These are phyloP conservation scores for Salvia rosmarinus DNA, from an alignment of 257 asterid species.

Conservation along the genomic window DNA sequence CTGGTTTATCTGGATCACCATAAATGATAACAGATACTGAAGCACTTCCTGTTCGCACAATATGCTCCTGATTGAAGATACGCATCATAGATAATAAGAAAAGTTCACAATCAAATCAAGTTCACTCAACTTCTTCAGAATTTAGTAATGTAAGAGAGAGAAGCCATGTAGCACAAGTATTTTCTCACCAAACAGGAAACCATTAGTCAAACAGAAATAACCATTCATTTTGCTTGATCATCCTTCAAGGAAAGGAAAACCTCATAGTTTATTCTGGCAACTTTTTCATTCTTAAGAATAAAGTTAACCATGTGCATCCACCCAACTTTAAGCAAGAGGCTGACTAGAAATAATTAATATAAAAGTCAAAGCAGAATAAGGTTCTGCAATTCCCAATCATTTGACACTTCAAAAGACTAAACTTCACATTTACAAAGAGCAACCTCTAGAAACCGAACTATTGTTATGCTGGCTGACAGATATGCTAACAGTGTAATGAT, in stretches of 20 bases:
- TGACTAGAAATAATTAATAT: slow-evolving; percentile 24
- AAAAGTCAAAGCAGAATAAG: slow-evolving; percentile 35
- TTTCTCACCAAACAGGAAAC: slow-evolving; percentile 27
- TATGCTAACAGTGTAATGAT: slow-evolving; percentile 31
- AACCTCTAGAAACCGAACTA: slow-evolving; percentile 21
- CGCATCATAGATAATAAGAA: slow-evolving; percentile 30
- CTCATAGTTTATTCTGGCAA: slow-evolving; percentile 31
- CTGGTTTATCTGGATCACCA: slow-evolving; percentile 93
- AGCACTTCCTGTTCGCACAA: slow-evolving; percentile 68
- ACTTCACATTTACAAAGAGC: slow-evolving; percentile 39
- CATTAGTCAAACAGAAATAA: slow-evolving; percentile 28
- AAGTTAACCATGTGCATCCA: slow-evolving; percentile 37
- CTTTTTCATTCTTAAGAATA: slow-evolving; percentile 39
- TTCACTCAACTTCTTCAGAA: slow-evolving; percentile 17
- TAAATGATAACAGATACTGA: slow-evolving; percentile 85
- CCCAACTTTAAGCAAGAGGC: slow-evolving; percentile 40
- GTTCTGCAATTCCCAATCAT: slow-evolving; percentile 41
- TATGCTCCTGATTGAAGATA: slow-evolving; percentile 72
- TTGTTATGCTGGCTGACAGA: slow-evolving; percentile 34
- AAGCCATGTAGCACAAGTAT: slow-evolving; percentile 29
- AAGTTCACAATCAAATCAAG: slow-evolving; percentile 25
- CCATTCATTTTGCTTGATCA: slow-evolving; percentile 33
- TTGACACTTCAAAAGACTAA: slow-evolving; percentile 32
- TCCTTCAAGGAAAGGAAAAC: slow-evolving; percentile 44
- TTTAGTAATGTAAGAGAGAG: slow-evolving; percentile 14